Conservation (phyloP, 164 flowering plant species). For the Tetracentron sinense region DNA sequence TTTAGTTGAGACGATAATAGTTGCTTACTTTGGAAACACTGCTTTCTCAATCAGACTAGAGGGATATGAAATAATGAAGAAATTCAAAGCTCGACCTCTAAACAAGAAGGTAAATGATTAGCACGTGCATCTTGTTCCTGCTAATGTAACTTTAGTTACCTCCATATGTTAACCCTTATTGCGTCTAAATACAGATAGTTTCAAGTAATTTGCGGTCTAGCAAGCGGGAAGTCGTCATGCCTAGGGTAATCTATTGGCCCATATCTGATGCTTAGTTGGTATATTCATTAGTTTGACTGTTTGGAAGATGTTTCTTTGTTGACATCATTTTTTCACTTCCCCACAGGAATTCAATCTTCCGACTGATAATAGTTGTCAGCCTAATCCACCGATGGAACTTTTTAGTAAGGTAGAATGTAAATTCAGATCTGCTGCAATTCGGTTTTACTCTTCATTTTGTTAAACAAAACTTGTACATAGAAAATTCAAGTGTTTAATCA, state of each 20-base stretch:
- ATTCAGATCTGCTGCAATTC: not conserved
- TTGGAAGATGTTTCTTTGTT: not conserved
- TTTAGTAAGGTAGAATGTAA: conserved; percentile 63
- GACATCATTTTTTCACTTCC: conserved; percentile 6
- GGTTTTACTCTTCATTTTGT: not conserved
- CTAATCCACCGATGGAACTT: conserved; percentile 65
- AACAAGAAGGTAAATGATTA: conserved; percentile 64
- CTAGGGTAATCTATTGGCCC: conserved; percentile 43
- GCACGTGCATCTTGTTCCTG: not conserved
- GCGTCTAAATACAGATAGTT: conserved; percentile 52
- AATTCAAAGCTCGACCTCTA: conserved; percentile 75
- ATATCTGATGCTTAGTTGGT: conserved; percentile 4
- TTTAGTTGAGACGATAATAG: conserved; percentile 2
- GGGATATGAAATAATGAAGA: conserved; percentile 22
- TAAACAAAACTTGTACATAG: not conserved
- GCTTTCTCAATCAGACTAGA: conserved; percentile 34
- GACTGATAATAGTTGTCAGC: conserved; percentile 56
- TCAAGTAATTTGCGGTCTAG: conserved; percentile 68
- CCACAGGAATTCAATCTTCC: conserved; percentile 70
- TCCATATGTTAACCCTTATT: not conserved
- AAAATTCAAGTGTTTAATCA: not conserved
- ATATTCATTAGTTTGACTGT: not conserved
- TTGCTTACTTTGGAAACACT: conserved; percentile 10
- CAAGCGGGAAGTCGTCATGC: conserved; percentile 62
- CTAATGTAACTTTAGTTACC: not conserved